Evolutionary conservation across 495 filamentous ascomycete genomes (phyloP).

Genomic region (Margaritispora aquatica): DNA sequence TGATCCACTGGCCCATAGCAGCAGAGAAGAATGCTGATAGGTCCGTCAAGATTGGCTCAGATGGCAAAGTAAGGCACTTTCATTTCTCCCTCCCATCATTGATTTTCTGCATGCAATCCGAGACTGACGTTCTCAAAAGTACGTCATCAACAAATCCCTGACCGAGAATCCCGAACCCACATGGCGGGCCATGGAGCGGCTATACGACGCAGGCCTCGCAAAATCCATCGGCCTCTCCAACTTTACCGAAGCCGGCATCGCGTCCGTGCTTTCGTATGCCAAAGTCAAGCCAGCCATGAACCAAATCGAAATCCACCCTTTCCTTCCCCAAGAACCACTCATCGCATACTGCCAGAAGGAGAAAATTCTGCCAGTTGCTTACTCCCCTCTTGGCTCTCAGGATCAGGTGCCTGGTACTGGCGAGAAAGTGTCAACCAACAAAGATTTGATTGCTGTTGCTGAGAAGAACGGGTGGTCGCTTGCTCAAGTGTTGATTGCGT

Average conservation of each 20-base stretch:
- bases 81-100: not conserved
- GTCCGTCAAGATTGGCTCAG: conserved; percentile 45
- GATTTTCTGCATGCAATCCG: conserved; percentile 20
- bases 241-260: conserved; percentile 52
- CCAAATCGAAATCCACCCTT: conserved; percentile 87
- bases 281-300: conserved; percentile 72
- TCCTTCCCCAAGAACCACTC: conserved; percentile 34
- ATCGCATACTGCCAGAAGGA: conserved; percentile 28
- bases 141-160: conserved; percentile 25
- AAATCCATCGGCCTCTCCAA: conserved; percentile 34
- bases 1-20: conserved; percentile 38
- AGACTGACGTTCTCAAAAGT: conserved; percentile 14
- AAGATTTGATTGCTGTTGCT: conserved; percentile 39
- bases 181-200: conserved; percentile 48
- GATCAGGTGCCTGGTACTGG: conserved; percentile 62
- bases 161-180: conserved; percentile 44
- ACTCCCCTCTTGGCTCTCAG: conserved; percentile 51
- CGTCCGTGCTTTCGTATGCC: conserved; percentile 42
- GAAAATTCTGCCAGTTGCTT: conserved; percentile 44
- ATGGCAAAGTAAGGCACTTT: conserved; percentile 42
- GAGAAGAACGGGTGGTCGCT: conserved; percentile 31
- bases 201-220: conserved; percentile 42
- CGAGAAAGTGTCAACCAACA: conserved; percentile 56
- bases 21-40: conserved; percentile 45
- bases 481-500: conserved; percentile 37